Base-by-base conservation (phyloP, 257 asterid species). In the Nicotiana otophora region DNA sequence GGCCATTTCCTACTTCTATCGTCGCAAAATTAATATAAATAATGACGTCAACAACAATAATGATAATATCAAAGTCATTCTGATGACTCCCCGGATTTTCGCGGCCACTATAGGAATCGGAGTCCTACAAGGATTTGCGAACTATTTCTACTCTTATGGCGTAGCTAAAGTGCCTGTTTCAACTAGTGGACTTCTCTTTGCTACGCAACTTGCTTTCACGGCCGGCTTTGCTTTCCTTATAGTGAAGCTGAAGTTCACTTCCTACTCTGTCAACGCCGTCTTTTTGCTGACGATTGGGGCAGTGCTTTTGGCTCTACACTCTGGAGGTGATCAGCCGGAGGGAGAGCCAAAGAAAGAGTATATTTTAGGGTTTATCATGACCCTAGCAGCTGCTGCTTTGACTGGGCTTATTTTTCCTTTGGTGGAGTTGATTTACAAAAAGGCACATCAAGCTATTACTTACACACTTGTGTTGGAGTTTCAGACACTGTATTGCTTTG, bases 171-270 rank as follows among this genome's bases (percentile, higher is more conserved):
- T 82, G 46, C 84, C 81, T 0, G 72, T 70, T 2, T 82, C 81
- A 0, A 82, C 84, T 33, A 14, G 31, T 0, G 61, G 70, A 12
- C 78, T 82, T 23, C 77, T 82, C 6, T 51, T n/a, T 57, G 51
- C 84, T 7, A 31, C 78, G 6, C 81, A 82, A 63, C 84, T 82
- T 33, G 84, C 69, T 16, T 77, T 77, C 67, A 64, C 69, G 5
- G 85, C 82, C 55, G 61, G 51, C 5, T 83, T 83, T 33, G 85
- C 85, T 0, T 83, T 77, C 51, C 3, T 83, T 48, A 58, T 83
- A 7, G 85, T 83, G 20, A 72, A 15, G 78, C 12, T 39, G n/a
- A 72, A 72, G n/a, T 12, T 70, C 36, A 72, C 81, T 19, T 67
- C 68, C 23, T 83, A 60, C 26, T 51, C 85, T 0, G 7, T 83